These are phyloP conservation scores for Hordeum marinum DNA, from an alignment of 176 grass and related monocot genomes.

Conservation along the genomic window DNA sequence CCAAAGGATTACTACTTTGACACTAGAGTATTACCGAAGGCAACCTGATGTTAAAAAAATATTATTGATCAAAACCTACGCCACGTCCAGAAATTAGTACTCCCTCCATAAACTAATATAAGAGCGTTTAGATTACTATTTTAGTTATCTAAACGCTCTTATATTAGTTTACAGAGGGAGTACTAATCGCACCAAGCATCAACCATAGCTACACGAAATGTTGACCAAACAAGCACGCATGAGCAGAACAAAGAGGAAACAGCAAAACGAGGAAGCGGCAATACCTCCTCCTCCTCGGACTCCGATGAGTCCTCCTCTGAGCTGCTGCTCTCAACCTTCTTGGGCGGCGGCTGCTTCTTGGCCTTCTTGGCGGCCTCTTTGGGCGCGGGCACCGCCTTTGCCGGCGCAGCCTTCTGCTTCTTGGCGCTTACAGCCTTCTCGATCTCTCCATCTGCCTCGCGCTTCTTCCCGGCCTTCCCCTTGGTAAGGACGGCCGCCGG, in stretches of 20 bases:
- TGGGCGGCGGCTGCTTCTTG: slow-evolving; percentile 57
- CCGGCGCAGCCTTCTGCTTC: slow-evolving; percentile 52
- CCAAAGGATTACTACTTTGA: neutral
- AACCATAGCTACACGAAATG: neutral
- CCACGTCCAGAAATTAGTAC: neutral
- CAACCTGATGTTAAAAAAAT: neutral
- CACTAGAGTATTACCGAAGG: neutral
- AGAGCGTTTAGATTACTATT: too few relatives aligned
- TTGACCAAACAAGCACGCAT: neutral
- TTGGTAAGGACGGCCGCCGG: slow-evolving; percentile 15
- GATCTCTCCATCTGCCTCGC: slow-evolving; percentile 54
- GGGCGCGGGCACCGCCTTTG: slow-evolving; percentile 15
- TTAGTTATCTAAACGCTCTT: too few relatives aligned
- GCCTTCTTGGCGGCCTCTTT: slow-evolving; percentile 34
- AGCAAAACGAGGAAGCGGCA: neutral
- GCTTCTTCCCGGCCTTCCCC: slow-evolving; percentile 59
- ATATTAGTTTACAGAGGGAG: too few relatives aligned
- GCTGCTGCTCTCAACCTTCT: slow-evolving; percentile 46
- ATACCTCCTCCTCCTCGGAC: slow-evolving; percentile 67
- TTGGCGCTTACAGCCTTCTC: slow-evolving; percentile 57
- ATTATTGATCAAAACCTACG: neutral
- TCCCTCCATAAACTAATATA: too few relatives aligned
- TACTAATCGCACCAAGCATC: neutral
- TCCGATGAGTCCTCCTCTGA: slow-evolving; percentile 59
- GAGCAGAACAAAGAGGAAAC: neutral